phyloP scores from a whole-genome alignment of 768 basidiomycete genomes.

The Cyclocybe aegerita region DNA sequence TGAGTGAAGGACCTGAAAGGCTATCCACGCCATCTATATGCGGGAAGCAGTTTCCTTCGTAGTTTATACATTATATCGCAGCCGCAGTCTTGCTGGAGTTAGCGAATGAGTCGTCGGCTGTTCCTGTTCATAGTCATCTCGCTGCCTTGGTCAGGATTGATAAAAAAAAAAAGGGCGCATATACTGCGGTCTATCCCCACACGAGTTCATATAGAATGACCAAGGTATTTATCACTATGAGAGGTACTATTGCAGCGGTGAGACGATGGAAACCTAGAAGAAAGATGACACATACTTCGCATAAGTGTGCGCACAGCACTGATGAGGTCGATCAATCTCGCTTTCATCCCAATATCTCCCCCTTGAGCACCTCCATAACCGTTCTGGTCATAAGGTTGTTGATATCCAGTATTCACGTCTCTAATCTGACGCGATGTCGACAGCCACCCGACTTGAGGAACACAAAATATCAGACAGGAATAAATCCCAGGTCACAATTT shows the following conservation, averaged over 20 bases:
- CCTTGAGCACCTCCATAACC: conserved; percentile 52
- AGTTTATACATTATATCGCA: too few relatives aligned
- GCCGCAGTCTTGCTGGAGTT: too few relatives aligned
- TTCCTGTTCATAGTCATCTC: too few relatives aligned
- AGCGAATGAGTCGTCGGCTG: too few relatives aligned
- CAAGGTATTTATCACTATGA: conserved; percentile 84
- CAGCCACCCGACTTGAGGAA: conserved; percentile 76
- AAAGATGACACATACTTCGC: conserved; percentile 74
- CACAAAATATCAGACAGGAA: conserved; percentile 16
- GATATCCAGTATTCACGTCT: conserved; percentile 53
- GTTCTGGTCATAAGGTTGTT: conserved; percentile 67
- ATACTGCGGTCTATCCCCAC: conserved; percentile 41
- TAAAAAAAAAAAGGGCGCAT: not conserved
- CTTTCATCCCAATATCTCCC: conserved; percentile 72
- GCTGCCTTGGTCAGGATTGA: conserved; percentile 10
- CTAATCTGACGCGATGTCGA: conserved; percentile 67
- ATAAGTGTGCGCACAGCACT: conserved; percentile 94
- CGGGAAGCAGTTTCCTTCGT: too few relatives aligned
- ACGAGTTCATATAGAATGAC: conserved; percentile 86
- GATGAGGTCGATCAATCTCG: conserved; percentile 87
- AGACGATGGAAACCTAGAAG: conserved; percentile 10
- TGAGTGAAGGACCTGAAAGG: conserved; percentile 8
- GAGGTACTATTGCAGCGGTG: conserved; percentile 62
- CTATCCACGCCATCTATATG: not conserved
- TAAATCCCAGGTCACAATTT: conserved; percentile 3